Conservation (phyloP, 2,329 filamentous ascomycete species). For the Claviceps maximensis region DNA sequence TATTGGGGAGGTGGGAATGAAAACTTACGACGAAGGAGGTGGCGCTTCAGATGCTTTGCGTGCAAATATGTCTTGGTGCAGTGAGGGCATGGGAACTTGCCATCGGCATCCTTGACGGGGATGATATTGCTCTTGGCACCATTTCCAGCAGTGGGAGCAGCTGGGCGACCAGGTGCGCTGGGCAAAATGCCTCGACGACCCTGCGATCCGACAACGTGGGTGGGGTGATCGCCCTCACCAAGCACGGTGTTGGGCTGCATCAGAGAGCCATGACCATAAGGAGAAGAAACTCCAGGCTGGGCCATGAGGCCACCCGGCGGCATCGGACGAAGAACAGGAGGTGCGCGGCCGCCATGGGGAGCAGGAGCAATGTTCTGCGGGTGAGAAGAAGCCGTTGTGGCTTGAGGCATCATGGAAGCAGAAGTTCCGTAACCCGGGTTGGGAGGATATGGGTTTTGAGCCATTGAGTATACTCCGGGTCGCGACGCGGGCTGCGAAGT, state of each 20-base stretch:
- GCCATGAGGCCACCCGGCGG: slow-evolving; percentile 52
- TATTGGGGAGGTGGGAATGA: background rate
- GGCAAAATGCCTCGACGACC: slow-evolving; percentile 83
- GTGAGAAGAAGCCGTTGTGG: slow-evolving; percentile 53
- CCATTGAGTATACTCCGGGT: slow-evolving; percentile 40
- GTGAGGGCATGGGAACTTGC: slow-evolving; percentile 95
- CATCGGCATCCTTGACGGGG: slow-evolving; percentile 88
- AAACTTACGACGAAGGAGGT: slow-evolving; percentile 85
- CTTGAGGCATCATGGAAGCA: slow-evolving; percentile 51
- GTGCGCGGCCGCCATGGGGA: slow-evolving; percentile 41
- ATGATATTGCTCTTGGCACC: slow-evolving; percentile 69
- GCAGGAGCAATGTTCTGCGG: slow-evolving; percentile 67
- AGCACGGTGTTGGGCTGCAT: slow-evolving; percentile 44
- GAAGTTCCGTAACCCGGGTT: slow-evolving; percentile 43
- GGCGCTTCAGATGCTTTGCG: slow-evolving; percentile 93
- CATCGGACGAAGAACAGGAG: slow-evolving; percentile 55
- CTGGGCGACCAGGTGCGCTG: slow-evolving; percentile 74
- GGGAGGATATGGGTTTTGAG: slow-evolving; percentile 40
- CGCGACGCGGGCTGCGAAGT: slow-evolving; percentile 34
- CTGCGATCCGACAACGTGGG: slow-evolving; percentile 90
- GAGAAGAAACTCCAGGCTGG: slow-evolving; percentile 42
- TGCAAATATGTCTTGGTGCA: slow-evolving; percentile 98
- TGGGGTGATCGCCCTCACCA: slow-evolving; percentile 52
- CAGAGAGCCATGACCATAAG: slow-evolving; percentile 45
- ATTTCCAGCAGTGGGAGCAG: slow-evolving; percentile 58